Base-by-base conservation (phyloP, 192 early-diverging fungal genomes). In the Coemansia sp. region DNA sequence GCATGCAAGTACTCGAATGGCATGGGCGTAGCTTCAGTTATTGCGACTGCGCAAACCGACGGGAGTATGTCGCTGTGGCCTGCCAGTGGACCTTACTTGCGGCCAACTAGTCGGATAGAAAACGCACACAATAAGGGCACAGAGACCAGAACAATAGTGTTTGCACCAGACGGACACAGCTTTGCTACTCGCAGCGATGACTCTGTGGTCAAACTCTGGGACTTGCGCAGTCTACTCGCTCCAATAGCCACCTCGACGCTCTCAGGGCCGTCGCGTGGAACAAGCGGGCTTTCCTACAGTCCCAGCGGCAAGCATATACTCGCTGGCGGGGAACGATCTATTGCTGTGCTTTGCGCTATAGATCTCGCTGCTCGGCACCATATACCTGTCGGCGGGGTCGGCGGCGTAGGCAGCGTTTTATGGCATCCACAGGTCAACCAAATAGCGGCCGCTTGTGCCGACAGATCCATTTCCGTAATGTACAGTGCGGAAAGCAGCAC, bases 151-250 rank as follows among this genome's bases (percentile, higher is more conserved):
- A 84, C 81, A 10, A 74, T 92, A 13, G 58, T 70, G 17, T 89
- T 91, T 53, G 86, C 91, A 3, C 60, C 80, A 22, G 80, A 88
- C 48, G 81, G 80, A n/a, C 63, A 57, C 13, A 67, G 79, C 6
- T 51, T 98, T 34, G 80, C 90, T 3, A 88, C 90, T 2, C 80
- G 95, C 22, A 86, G 88, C 42, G 86, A 84, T 31, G 90, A 93
- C 64, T 89, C 90, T 50, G 87, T 88, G 5, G 84, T 98, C 21
- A 95, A 95, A 78, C 86, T 96, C 21, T 98, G 95, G 95, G 95
- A 98, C 56, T 41, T 89, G 14, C 81, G 95, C 38, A 48, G 32
- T 3, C 18, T 59, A 37, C 21, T 4, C 13, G 71, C 72, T 21
- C 86, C 92, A 3, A 55, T 96, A 8, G 63, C 79, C 0, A 63